Evolutionary conservation across 1,284 basidiomycete genomes (phyloP).

Genomic region (Rhodotorula glutinis): DNA sequence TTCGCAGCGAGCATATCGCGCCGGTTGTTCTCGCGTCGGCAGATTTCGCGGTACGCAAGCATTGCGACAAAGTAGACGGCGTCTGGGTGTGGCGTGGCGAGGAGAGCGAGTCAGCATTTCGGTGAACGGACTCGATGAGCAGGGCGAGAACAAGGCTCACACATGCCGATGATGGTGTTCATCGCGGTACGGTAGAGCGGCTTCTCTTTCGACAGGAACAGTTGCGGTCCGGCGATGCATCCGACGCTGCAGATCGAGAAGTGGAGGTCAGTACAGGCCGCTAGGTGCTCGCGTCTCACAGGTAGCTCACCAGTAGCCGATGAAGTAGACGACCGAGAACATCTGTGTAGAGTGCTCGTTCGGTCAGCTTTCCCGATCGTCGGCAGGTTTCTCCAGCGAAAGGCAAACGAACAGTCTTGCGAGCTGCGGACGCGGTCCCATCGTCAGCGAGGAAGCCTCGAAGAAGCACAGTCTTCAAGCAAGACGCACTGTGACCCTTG

Average conservation of each 20-base stretch:
- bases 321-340: constrained; percentile 13
- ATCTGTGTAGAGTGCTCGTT: no score
- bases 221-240: constrained; percentile 13
- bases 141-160: background rate
- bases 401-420: constrained; percentile 8
- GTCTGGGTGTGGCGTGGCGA: background rate
- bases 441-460: background rate
- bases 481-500: constrained; percentile 16
- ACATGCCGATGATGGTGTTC: constrained; percentile 12
- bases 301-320: constrained; percentile 7
- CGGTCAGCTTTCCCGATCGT: background rate
- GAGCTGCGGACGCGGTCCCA: background rate
- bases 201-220: constrained; percentile 6
- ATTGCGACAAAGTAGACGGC: constrained; percentile 3
- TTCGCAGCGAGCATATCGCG: constrained; percentile 19
- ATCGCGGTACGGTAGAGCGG: constrained; percentile 17
- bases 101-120: background rate
- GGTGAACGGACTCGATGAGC: background rate
- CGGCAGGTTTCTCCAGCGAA: background rate
- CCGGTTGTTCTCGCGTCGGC: constrained; percentile 16
- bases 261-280: no score
- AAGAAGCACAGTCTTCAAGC: fast-evolving
- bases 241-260: background rate
- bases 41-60: constrained; percentile 12
- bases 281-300: background rate